Base-by-base conservation (phyloP, 768 basidiomycete species). In the Auricularia sp. region DNA sequence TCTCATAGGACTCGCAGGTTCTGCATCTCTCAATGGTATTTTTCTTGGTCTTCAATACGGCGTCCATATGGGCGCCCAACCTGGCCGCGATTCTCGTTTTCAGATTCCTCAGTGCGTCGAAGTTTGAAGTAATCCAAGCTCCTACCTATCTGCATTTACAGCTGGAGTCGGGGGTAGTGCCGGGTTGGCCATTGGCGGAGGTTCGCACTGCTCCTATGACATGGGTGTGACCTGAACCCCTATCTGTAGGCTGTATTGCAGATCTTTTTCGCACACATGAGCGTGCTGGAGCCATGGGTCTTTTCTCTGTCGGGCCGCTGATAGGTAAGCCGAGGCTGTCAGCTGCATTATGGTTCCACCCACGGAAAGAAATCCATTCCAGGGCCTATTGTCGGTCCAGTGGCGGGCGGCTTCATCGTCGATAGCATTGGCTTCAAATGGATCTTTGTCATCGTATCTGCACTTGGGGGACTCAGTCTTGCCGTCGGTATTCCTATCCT, bases 201-300 rank as follows among this genome's bases (percentile, higher is more conserved):
- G 39, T 42, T 42, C 8, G 39, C 8, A 42, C 39, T 42, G 7
- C 7, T 42, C 12, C 12, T 14, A 14, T 8, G 12, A 14, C 39
- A 42, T 42, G 7, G 8, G 8, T 42, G 39, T 42, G 87, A 85
- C 0, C 80, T 80, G 3, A 72, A 89, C n/a, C 78, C 83, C 8
- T 14, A 42, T 14, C 29, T 29, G 12, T 21, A 16, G 47, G 47
- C 14, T 51, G 47, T 3, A 21, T 51, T 18, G 47, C 47, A 21
- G 88, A 90, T 70, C 73, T 90, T 16, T 90, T 88, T 68, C 77
- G 81, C 0, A 84, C 84, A 62, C 77, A 74, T 14, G 84, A 86
- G 18, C 79, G 84, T 29, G 85, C 83, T 1, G 81, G 81, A 3
- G 87, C 88, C 3, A 90, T 90, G 87, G 84, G 87, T 0, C 64